phyloP scores from a whole-genome alignment of 1,284 basidiomycete species.

The Tetrapyrgos nigripes region DNA sequence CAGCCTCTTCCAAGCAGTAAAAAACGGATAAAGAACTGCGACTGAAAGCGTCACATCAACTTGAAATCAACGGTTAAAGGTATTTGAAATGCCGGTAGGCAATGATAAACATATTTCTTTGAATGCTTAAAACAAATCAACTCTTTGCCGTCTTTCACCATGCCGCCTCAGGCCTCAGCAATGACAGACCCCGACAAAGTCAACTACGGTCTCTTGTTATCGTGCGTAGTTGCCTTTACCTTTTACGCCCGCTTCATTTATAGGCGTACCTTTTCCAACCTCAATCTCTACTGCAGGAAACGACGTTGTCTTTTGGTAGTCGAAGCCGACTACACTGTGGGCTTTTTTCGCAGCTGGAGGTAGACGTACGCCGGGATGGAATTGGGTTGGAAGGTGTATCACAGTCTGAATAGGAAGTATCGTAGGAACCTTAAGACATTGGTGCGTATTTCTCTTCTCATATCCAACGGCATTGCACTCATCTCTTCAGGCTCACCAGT shows the following conservation, averaged over 20 bases:
- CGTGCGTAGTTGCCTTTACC: conserved; percentile 55
- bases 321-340: conserved; percentile 86
- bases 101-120: too few species aligned
- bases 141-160: too few species aligned
- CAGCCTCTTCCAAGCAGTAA: too few species aligned
- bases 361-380: conserved; percentile 79
- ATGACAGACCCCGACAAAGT: conserved; percentile 80
- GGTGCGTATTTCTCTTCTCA: conserved; percentile 50
- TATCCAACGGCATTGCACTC: not conserved
- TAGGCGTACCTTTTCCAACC: conserved; percentile 77
- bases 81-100: too few species aligned
- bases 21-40: too few species aligned
- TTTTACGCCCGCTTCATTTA: not conserved
- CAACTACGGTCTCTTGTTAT: conserved; percentile 78
- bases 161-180: conserved; percentile 69
- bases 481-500: conserved; percentile 44
- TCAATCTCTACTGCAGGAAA: conserved; percentile 78
- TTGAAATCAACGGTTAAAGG: too few species aligned
- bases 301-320: conserved; percentile 59
- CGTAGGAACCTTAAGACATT: conserved; percentile 87
- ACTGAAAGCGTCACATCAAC: too few species aligned
- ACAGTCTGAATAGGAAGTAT: conserved; percentile 82
- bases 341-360: conserved; percentile 88
- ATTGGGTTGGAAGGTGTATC: conserved; percentile 90
- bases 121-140: too few species aligned